Evolutionary conservation across 805 yeast genomes (phyloP), one percentile per base, ranked within the genome.

Genomic region (Candida glaebosa): DNA sequence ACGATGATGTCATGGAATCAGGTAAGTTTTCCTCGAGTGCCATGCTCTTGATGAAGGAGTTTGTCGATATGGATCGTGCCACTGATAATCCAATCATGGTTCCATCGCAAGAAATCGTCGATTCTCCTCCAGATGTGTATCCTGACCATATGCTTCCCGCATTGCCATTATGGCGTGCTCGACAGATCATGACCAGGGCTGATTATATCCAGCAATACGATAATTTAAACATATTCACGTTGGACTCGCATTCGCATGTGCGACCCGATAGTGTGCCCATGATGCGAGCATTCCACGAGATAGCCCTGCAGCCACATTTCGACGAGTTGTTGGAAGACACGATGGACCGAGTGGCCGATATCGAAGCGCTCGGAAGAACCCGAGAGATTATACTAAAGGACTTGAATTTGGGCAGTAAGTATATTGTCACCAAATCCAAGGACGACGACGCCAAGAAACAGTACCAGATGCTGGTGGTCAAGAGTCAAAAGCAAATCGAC

Each of bases 221-320:
- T 56, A 79, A 84, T 48, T 63, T 86, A 49, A 87, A 87, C 57
- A 77, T 87, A 19, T 87, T 87, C 60, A 84, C 95, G 2, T 79
- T 87, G 40, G 93, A 87, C 60, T 78, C 87, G 0, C 74, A 77
- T 43, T 79, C 87, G 0, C 67, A 76, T 39, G 95, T 87, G 2
- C 67, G 84, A 26, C 91, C 95, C 0, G 95, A 87, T 57, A 80
- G 87, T 6, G 84, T 84, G 2, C 90, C 91, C 1, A 86, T 87
- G 95, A 84, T 87, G 95, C 74, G 90, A 50, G 95, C 91, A 4
- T 87, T 87, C 57, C 78, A 84, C 44, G 95, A 87, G 55, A 83
- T 87, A 39, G 82, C 82, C 2, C 65, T 77, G 2, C 81, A 78
- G 60, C 84, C 87, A 1, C 85, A 83, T 6, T 87, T 87, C 49